phyloP scores from a whole-genome alignment of 2,329 filamentous ascomycete genomes.

The Colletotrichum sojae region DNA sequence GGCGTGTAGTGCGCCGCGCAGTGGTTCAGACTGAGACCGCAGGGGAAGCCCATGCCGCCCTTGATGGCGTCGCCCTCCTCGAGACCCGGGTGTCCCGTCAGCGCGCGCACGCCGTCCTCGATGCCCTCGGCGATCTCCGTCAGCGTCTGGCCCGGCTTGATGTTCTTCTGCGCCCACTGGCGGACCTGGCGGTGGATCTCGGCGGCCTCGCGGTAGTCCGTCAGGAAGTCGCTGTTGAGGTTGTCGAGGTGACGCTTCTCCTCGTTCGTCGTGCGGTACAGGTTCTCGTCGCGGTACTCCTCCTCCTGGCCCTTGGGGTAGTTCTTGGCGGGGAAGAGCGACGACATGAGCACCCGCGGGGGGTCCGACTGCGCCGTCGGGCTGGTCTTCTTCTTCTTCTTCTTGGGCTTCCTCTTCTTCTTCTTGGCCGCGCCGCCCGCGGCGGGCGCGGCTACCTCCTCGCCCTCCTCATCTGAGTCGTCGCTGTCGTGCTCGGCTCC shows the following conservation, averaged over 20 bases:
- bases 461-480: conserved; percentile 68
- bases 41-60: conserved; percentile 90
- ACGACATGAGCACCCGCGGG: conserved; percentile 80
- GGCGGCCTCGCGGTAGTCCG: conserved; percentile 85
- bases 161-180: conserved; percentile 84
- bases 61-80: conserved; percentile 83
- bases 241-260: conserved; percentile 88
- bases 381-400: conserved; percentile 69
- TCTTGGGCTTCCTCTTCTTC: conserved; percentile 84
- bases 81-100: conserved; percentile 83
- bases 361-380: conserved; percentile 83
- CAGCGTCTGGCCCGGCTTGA: conserved; percentile 85
- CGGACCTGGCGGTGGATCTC: conserved; percentile 90
- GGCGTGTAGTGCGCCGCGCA: conserved; percentile 90
- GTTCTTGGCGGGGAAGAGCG: conserved; percentile 78
- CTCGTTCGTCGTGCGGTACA: conserved; percentile 84
- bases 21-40: conserved; percentile 86
- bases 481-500: conserved; percentile 59
- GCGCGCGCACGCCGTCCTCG: conserved; percentile 82
- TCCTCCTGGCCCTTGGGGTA: conserved; percentile 86
- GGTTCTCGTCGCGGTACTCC: conserved; percentile 83
- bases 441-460: conserved; percentile 51
- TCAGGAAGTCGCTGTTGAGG: conserved; percentile 73
- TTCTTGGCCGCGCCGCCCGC: conserved; percentile 69
- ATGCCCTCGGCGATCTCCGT: conserved; percentile 89